Evolutionary conservation across 257 asterid genomes (phyloP).

Genomic region (Vinca minor): DNA sequence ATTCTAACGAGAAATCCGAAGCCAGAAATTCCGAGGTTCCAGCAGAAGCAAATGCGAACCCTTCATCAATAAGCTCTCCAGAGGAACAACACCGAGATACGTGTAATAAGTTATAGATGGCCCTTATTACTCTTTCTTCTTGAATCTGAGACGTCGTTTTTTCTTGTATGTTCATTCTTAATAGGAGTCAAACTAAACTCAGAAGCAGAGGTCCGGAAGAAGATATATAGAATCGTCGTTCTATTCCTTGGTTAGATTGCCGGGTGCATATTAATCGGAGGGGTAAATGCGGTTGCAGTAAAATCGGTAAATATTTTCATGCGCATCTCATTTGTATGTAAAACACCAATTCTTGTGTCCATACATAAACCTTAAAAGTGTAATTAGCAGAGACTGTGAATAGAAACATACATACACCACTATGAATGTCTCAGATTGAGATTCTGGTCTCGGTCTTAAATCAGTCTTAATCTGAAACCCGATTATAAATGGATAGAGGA

Average conservation of each 20-base stretch:
- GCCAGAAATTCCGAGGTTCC: constrained; percentile 53
- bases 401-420: no score
- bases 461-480: no score
- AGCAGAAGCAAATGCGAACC: constrained; percentile 33
- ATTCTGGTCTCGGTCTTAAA: no score
- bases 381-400: background rate
- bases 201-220: constrained; percentile 9
- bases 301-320: background rate
- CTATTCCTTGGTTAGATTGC: constrained; percentile 4
- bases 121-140: background rate
- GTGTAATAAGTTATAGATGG: background rate
- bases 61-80: constrained; percentile 30
- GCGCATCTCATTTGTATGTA: background rate
- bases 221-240: constrained; percentile 6
- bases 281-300: no score
- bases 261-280: background rate
- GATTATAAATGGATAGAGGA: no score
- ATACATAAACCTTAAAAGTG: constrained; percentile 1
- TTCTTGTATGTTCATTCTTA: constrained; percentile 1
- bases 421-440: no score
- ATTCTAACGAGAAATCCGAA: constrained; percentile 84
- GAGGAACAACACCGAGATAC: constrained; percentile 34
- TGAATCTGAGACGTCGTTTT: background rate
- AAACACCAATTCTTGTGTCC: background rate
- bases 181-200: constrained; percentile 25